phyloP scores from a whole-genome alignment of 2,329 filamentous ascomycete genomes.

The Botrytis deweyae region DNA sequence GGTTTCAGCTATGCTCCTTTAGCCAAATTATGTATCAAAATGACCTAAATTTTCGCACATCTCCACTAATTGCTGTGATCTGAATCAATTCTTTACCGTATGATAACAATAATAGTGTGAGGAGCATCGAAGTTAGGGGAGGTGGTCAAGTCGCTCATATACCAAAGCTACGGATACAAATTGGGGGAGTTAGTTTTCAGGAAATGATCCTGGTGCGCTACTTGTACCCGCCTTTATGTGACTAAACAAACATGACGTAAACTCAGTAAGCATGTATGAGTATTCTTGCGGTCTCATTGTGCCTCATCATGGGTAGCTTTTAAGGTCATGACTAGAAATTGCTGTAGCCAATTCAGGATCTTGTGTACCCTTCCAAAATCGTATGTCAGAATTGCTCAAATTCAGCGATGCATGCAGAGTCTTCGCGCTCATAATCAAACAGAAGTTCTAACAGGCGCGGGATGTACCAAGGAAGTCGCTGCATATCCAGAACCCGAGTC shows the following conservation, averaged over 20 bases:
- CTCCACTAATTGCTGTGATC: rapidly evolving
- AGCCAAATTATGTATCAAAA: neutral
- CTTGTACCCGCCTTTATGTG: rapidly evolving
- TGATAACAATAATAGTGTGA: neutral
- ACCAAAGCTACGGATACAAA: neutral
- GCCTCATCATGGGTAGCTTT: rapidly evolving
- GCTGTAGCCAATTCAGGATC: rapidly evolving
- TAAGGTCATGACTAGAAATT: neutral
- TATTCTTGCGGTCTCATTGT: neutral
- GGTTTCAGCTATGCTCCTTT: rapidly evolving
- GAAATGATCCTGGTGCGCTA: rapidly evolving
- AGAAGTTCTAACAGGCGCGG: neutral
- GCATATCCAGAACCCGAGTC: neutral
- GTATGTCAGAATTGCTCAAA: rapidly evolving
- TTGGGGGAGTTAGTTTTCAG: neutral
- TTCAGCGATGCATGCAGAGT: rapidly evolving
- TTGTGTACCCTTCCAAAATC: neutral
- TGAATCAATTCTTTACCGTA: rapidly evolving
- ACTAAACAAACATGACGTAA: neutral
- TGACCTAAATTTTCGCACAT: neutral
- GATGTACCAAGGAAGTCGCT: neutral
- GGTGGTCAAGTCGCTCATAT: too few relatives aligned
- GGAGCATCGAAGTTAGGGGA: neutral
- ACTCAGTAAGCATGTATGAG: rapidly evolving
- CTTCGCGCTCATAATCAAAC: too few relatives aligned